Evolutionary conservation across 495 filamentous ascomycete genomes (phyloP).

Genomic region (Chaetomium tenue): DNA sequence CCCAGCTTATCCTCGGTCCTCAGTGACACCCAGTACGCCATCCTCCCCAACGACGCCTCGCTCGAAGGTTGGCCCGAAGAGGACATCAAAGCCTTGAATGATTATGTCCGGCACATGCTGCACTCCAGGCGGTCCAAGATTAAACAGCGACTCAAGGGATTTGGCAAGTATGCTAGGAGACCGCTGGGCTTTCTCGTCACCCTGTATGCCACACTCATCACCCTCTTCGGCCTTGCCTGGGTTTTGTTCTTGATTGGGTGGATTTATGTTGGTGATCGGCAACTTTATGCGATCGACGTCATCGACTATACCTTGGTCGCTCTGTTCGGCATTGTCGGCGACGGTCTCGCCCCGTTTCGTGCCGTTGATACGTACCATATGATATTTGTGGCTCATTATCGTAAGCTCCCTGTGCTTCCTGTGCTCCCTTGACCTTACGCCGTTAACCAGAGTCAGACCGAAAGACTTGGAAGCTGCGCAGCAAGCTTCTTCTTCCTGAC

Average conservation of each 20-base stretch:
- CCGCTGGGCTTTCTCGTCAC: constrained; percentile 76
- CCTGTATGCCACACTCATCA: constrained; percentile 76
- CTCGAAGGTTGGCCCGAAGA: constrained; percentile 67
- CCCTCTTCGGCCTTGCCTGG: constrained; percentile 77
- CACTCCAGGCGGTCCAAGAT: constrained; percentile 74
- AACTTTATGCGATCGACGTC: constrained; percentile 67
- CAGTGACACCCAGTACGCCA: constrained; percentile 52
- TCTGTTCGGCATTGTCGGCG: constrained; percentile 73
- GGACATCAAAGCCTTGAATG: constrained; percentile 70
- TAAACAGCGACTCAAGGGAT: constrained; percentile 71
- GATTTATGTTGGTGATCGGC: constrained; percentile 74
- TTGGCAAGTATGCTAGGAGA: constrained; percentile 67
- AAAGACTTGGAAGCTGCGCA: constrained; percentile 67
- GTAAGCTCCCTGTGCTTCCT: constrained; percentile 10
- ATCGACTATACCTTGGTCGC: constrained; percentile 77
- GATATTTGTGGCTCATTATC: constrained; percentile 61
- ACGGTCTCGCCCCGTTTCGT: constrained; percentile 73
- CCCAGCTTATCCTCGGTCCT: constrained; percentile 48
- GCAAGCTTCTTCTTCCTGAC: constrained; percentile 58
- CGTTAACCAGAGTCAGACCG: constrained; percentile 53
- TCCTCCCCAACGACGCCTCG: constrained; percentile 61
- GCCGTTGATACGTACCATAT: constrained; percentile 80
- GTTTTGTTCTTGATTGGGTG: constrained; percentile 82
- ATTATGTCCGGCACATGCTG: constrained; percentile 78
- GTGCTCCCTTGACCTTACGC: background rate